Base-by-base conservation (phyloP, 208 protist species). In the Trypanosoma brucei region DNA sequence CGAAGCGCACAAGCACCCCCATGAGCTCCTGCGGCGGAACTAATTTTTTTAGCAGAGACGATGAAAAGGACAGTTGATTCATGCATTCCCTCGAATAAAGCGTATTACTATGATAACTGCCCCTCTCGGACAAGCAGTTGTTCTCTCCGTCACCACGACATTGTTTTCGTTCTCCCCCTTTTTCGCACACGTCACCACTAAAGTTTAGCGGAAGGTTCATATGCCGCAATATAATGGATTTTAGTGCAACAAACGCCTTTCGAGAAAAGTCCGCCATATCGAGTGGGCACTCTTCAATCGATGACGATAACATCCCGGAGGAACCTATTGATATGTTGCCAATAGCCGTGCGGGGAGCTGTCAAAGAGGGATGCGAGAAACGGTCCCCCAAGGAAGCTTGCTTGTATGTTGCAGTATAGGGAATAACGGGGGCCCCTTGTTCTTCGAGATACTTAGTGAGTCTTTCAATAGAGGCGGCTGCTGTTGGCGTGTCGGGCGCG, bases 261-360 rank as follows among this genome's bases (percentile, higher is more conserved):
- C 31, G 40, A 0, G 78, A 70, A 50, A 93, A 93, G 58, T 93
- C 84, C 5, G 59, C 71, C 79, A 91, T 87, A 61, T 93, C 79
- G 0, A 93, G 67, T 14, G 70, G 69, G 14, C 88, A 76, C 36
- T 85, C 60, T 59, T 72, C 14, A 52, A 55, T 37, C 0, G 51
- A 22, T 38, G 30, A 42, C 40, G 55, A 31, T 7, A n/a, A 51
- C 56, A 35, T 9, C 33, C 7, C 9, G 22, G 44, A 55, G 7
- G 51, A 55, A 48, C 44, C 9, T 48, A 8, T 48, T 48, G 9
- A 8, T 48, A 14, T 48, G 8, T 14, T 48, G 9, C 9, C 44
- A 48, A 14, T n/a, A 65, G 54, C 42, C 2, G 33, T 11, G 42
- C 3, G 42, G 22, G 35, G 54, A 8, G 2, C 3, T 42, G 54